These are phyloP conservation scores for Barbatosphaeria neglecta DNA, from an alignment of 495 filamentous ascomycete genomes.

Conservation along the genomic window DNA sequence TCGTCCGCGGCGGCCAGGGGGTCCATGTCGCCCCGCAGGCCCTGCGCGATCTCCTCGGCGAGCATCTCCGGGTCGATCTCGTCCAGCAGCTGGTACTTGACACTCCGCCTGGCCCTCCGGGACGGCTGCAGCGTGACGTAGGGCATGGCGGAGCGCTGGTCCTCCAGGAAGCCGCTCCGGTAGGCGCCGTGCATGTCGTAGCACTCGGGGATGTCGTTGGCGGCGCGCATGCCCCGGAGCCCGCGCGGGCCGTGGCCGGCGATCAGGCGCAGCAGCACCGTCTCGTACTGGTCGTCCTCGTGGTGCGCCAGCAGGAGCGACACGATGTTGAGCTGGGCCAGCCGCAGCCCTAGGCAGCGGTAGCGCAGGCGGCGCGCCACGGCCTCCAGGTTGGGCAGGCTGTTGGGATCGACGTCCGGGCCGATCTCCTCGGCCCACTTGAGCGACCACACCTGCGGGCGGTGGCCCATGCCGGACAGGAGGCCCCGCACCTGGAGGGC, in stretches of 20 bases:
- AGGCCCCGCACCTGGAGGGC: constrained; percentile 46
- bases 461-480: constrained; percentile 26
- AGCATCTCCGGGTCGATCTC: constrained; percentile 8
- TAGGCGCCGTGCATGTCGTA: constrained; percentile 58
- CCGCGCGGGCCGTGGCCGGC: constrained; percentile 50
- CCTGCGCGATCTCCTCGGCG: constrained; percentile 3
- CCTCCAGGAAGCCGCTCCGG: constrained; percentile 48
- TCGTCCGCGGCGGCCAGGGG: constrained; percentile 6
- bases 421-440: constrained; percentile 22
- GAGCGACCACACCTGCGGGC: constrained; percentile 11
- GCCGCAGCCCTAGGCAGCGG: constrained; percentile 52
- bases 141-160: constrained; percentile 16
- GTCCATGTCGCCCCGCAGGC: constrained; percentile 1
- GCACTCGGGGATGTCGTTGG: constrained; percentile 70
- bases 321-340: constrained; percentile 31
- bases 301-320: constrained; percentile 72
- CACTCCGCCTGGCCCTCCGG: constrained; percentile 1
- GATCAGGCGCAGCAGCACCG: constrained; percentile 63
- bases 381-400: constrained; percentile 60
- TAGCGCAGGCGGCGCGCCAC: constrained; percentile 67
- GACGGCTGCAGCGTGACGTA: constrained; percentile 14
- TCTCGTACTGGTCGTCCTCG: constrained; percentile 77
- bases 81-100: constrained; percentile 11
- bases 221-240: constrained; percentile 53
- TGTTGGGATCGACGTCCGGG: constrained; percentile 16